These are phyloP conservation scores for Geum urbanum DNA, from an alignment of 306 rosid genomes.

Conservation along the genomic window DNA sequence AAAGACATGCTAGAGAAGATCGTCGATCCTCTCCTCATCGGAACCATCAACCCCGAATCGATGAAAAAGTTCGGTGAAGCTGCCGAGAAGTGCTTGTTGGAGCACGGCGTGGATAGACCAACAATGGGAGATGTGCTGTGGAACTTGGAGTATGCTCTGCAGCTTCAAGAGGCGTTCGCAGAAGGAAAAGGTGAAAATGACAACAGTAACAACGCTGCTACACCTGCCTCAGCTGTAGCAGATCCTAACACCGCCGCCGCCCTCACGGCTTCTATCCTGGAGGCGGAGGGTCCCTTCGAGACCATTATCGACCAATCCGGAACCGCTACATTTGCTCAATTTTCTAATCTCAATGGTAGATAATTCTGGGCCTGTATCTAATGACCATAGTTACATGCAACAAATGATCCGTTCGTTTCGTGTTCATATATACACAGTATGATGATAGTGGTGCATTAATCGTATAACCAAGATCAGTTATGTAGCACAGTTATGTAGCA, in stretches of 20 bases:
- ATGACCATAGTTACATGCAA: too few species aligned
- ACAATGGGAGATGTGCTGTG: constrained; percentile 54
- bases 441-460: too few species aligned
- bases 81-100: constrained; percentile 49
- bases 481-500: too few species aligned
- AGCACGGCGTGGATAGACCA: constrained; percentile 50
- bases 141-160: constrained; percentile 51
- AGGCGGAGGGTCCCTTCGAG: constrained; percentile 26
- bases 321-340: constrained; percentile 62
- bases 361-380: constrained; percentile 6
- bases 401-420: too few species aligned
- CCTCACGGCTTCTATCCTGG: constrained; percentile 12
- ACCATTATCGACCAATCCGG: constrained; percentile 62
- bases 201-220: background rate
- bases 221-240: constrained; percentile 5
- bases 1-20: constrained; percentile 42
- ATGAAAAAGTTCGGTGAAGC: constrained; percentile 51
- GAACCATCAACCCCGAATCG: constrained; percentile 40
- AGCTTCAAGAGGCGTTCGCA: constrained; percentile 46
- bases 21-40: constrained; percentile 38
- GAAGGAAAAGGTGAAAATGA: constrained; percentile 33
- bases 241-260: constrained; percentile 10
- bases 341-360: constrained; percentile 65
- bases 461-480: too few species aligned
- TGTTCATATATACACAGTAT: too few species aligned